Evolutionary conservation across 169 alveolate species (phyloP).

Genomic region (Eimeria sp.): DNA sequence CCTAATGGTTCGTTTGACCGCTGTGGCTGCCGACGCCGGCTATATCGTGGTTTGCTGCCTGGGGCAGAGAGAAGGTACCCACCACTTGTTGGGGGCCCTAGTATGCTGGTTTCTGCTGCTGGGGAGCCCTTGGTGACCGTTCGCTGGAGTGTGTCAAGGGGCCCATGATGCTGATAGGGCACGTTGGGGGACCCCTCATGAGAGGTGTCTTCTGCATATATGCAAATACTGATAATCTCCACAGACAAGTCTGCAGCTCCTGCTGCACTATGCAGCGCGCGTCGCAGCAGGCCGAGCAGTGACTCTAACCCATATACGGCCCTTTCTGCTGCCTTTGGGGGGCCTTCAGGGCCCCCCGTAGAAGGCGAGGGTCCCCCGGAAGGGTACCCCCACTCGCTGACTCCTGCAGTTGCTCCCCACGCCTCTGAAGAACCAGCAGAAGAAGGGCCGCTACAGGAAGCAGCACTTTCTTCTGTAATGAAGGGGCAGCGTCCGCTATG

Average conservation of each 20-base stretch:
- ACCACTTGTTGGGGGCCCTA: background rate
- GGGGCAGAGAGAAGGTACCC: background rate
- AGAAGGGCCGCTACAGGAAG: background rate
- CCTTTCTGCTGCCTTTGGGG: background rate
- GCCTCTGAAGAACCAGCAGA: background rate
- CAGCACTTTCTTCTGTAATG: background rate
- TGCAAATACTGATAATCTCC: background rate
- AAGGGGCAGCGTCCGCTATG: background rate
- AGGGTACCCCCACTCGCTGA: constrained; percentile 24
- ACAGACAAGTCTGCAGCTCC: constrained; percentile 46
- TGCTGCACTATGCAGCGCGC: constrained; percentile 62
- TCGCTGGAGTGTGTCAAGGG: background rate
- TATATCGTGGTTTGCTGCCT: background rate
- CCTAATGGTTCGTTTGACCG: background rate
- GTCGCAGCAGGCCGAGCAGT: constrained; percentile 25
- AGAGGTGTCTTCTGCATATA: constrained; percentile 20
- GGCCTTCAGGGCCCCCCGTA: background rate
- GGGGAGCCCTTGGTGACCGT: background rate
- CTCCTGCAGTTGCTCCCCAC: background rate
- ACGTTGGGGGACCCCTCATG: background rate
- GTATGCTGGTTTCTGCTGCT: background rate
- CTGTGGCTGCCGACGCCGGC: background rate
- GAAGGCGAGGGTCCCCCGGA: constrained; percentile 4
- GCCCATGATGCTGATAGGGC: background rate
- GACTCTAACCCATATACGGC: constrained; percentile 48